Evolutionary conservation across 768 basidiomycete genomes (phyloP), one percentile per base, ranked within the genome.

Genomic region (Strobilomyces dryophilus): DNA sequence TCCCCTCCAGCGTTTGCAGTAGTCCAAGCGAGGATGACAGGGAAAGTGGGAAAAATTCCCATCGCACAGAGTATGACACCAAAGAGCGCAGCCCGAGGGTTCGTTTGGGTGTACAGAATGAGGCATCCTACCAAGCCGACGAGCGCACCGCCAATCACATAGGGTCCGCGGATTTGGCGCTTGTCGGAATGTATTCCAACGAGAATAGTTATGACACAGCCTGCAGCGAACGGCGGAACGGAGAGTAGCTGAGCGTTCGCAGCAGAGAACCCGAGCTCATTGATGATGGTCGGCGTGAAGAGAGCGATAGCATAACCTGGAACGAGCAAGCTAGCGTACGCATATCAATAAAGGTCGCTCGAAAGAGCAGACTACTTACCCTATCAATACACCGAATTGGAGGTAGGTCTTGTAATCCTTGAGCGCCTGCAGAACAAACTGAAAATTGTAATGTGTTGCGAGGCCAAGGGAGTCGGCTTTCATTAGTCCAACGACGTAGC

Each of bases 401-500:
- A 46, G 45, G 20, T 46, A 46, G 3, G 21, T 24, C 20, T 24
- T 46, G 14, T 46, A 46, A 21, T 46, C 45, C 21, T 24, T 46
- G 45, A 46, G 14, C 14, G 10, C 45, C 8, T 46, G 45, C 20
- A 46, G 34, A 24, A 46, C 32, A 15, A 46, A 46, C 14, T 24
- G 20, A 21, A 32, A 17, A 14, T 12, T 15, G 15, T 35, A 46
- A 14, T 46, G 21, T 17, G 45, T 46, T 2, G 45, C 45, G 17
- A 46, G 45, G 9, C 45, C 45, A 20, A 35, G 45, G 1, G 34
- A 21, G 32, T 46, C 45, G 7, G 31, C 14, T 52, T 72, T 74
- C 54, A 81, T 61, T 26, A 57, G 26, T n/a, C 1, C 26, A 15
- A 74, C 53, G 5, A 81, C 63, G 46, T 68, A 61, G 40, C 51